Evolutionary conservation across 306 rosid species (phyloP), one percentile per base, ranked within the genome.

Genomic region (Cicer chorassanicum): DNA sequence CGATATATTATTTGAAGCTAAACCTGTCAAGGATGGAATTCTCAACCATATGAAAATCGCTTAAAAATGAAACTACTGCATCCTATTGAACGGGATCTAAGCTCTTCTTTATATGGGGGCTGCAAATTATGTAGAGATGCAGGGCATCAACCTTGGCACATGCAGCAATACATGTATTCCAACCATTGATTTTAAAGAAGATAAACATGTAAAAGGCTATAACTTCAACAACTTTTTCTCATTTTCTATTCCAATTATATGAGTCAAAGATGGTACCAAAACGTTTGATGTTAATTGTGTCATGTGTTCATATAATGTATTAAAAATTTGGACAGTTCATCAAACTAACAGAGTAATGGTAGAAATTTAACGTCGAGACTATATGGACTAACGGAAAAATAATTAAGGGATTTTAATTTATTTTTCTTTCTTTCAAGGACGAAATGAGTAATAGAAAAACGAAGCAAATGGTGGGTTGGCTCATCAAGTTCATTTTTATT

Each of bases 71-170:
- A 42, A 39, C 69, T 55, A 53, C 34, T 7, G 24, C 34, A 68
- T 29, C 48, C 57, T 11, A 12, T 4, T 24, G 45, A n/a, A 29
- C 5, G 13, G 16, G 51, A 62, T 15, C 21, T 49, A 57, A 57
- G 64, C 14, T 21, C 21, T 56, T 39, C 39, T 6, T 9, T 11
- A 62, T 50, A 68, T 9, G 21, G 16, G 54, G 34, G 42, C 29
- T 29, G 43, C 43, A 54, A 73, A 74, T 74, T 59, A 14, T 16
- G 34, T 21, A 63, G 39, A 29, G 12, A 65, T 2, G 40, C 10
- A 4, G 49, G 44, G 8, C 14, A 40, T 29, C 14, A 59, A 68
- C 2, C 29, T 9, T 9, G 1, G 70, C 39, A 9, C 7, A 42
- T 36, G 39, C 54, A 40, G n/a, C 45, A 59, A 68, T 46, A 56